Base-by-base conservation (phyloP, 2,329 filamentous ascomycete species). In the Pyricularia pennisetigena region DNA sequence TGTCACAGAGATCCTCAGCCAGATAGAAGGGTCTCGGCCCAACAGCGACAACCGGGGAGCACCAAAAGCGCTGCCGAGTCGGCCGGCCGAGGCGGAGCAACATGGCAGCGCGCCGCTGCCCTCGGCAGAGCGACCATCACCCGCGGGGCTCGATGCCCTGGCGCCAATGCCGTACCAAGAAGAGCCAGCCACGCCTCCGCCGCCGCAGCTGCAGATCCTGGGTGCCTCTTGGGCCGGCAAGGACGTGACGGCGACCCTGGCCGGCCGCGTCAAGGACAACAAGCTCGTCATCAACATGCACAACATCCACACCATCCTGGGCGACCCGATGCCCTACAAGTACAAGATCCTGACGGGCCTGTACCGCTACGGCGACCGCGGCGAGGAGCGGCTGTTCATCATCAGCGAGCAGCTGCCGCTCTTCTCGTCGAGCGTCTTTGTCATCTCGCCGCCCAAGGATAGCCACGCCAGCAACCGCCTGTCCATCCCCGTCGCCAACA, bases 281-380 rank as follows among this genome's bases (percentile, higher is more conserved):
- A 30, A 41, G 29, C 64, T 65, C 10, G 32, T 35, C 29, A n/a
- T 65, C 64, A 41, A 65, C 64, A 65, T 41, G 29, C 28, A 41
- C 64, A 65, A 41, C 30, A 20, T 65, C 20, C 28, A 65, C 30
- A 41, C 29, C 64, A 65, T 41, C 29, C 23, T 65, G 16, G 64
- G 64, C 30, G 64, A 65, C 8, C 64, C 64, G 12, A 32, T 65
- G 64, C 64, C 64, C 4, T 65, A 35, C 64, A 65, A 65, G 64
- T 65, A 35, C 30, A 65, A 65, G 30, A 23, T 35, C 64, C n/a
- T 65, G 29, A 65, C 64, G 29, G 32, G 29, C 4, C 64, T 65
- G 1, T 65, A 65, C 23, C 64, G 64, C 16, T 65, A 65, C 23
- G 64, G 64, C 23, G 29, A 32, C 64, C 32, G 23, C 29, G 64